A percentile compares a stretch with the other conserved stretches of the same genome.
Evolutionary conservation across 2,329 filamentous ascomycete genomes (phyloP).

Genomic region (Diaporthe capsici): DNA sequence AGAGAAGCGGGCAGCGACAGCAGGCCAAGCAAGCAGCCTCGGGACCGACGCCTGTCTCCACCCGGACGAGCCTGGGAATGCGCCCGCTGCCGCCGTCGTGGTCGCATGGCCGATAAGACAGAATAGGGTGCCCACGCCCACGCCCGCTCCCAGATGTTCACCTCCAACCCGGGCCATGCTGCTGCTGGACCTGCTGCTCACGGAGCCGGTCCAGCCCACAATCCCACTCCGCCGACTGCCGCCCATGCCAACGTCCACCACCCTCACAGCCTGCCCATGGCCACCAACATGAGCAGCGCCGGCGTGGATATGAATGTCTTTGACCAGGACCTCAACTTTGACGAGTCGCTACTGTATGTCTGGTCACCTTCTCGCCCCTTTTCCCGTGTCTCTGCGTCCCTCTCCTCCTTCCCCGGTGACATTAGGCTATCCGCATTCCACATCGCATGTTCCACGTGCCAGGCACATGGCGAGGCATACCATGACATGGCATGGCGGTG

Average conservation of each 20-base stretch:
- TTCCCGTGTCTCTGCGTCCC: neutral
- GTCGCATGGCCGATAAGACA: constrained; percentile 40
- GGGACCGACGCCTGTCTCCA: constrained; percentile 13
- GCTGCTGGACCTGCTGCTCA: constrained; percentile 47
- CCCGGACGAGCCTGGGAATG: constrained; percentile 19
- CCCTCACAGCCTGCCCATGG: constrained; percentile 35
- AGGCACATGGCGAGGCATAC: neutral
- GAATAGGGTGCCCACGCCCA: neutral
- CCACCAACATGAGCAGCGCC: constrained; percentile 34
- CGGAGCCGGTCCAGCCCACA: constrained; percentile 30
- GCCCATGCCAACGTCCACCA: constrained; percentile 23
- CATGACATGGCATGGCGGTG: neutral
- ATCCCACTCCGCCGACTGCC: constrained; percentile 24
- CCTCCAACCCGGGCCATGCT: constrained; percentile 67
- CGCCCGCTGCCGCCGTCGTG: constrained; percentile 19
- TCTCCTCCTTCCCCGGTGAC: neutral
- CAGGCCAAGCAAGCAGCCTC: neutral
- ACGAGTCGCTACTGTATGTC: constrained; percentile 69
- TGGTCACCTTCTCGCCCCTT: neutral
- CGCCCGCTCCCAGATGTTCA: constrained; percentile 61
- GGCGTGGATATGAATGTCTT: constrained; percentile 61
- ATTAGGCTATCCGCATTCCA: neutral
- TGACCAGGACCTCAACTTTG: constrained; percentile 67
- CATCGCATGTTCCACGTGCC: constrained; percentile 7
- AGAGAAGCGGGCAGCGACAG: neutral